phyloP scores from a whole-genome alignment of 495 filamentous ascomycete species.

The Aspergillus avenaceus region DNA sequence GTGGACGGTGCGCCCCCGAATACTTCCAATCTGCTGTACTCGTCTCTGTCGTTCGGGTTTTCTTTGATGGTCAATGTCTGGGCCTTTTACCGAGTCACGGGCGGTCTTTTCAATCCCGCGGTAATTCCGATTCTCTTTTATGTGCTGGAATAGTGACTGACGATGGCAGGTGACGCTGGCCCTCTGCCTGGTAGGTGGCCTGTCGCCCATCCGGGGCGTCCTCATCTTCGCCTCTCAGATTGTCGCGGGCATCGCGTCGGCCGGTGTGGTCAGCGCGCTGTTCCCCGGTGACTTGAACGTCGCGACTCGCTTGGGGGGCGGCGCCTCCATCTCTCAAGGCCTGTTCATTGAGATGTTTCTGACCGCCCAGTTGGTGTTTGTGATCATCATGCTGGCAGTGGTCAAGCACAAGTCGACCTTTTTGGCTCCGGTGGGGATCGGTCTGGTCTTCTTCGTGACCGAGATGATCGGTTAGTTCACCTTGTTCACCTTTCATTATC shows the following conservation, averaged over 20 bases:
- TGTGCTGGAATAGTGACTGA: background rate
- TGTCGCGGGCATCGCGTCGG: conserved; percentile 53
- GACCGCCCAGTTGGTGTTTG: conserved; percentile 70
- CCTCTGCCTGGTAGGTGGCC: conserved; percentile 52
- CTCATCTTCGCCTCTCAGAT: conserved; percentile 53
- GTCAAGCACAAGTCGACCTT: conserved; percentile 81
- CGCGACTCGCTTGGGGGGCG: conserved; percentile 53
- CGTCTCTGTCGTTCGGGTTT: conserved; percentile 69
- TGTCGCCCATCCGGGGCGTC: conserved; percentile 46
- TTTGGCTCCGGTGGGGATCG: conserved; percentile 75
- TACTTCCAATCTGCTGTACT: conserved; percentile 57
- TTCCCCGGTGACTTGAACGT: conserved; percentile 62
- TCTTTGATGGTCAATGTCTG: conserved; percentile 76
- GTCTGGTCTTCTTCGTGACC: conserved; percentile 65
- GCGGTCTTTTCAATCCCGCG: conserved; percentile 79
- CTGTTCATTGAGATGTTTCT: conserved; percentile 80
- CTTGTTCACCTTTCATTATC: too few species aligned
- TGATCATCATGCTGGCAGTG: conserved; percentile 77
- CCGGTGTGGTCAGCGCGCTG: conserved; percentile 57
- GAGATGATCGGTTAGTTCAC: conserved; percentile 55
- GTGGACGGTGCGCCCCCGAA: conserved; percentile 33
- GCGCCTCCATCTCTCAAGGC: conserved; percentile 58
- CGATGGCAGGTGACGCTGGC: conserved; percentile 52
- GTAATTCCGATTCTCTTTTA: conserved; percentile 31
- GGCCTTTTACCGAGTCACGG: conserved; percentile 79